Evolutionary conservation across 1,284 basidiomycete species (phyloP), one percentile per base, ranked within the genome.

Genomic region (Apiotrichum akiyoshidainum): DNA sequence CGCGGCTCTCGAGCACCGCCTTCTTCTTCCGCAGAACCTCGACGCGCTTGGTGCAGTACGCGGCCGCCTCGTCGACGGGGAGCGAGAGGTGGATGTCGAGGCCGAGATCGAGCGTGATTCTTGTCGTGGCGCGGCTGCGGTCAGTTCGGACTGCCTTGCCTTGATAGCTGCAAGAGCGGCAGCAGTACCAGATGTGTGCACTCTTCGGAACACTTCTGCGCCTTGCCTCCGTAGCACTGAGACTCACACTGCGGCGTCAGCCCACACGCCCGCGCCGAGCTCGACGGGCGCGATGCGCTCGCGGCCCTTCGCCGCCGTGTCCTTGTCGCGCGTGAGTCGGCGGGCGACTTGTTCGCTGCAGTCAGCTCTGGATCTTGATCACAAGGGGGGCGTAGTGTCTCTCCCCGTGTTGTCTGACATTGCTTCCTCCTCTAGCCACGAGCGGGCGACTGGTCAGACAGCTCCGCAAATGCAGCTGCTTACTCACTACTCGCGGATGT

Each of bases 71-170:
- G 2, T 35, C 2, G 2, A 58, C 31, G 0, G 64, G 57, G 22
- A 74, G 57, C 21, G 67, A 51, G n/a, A 72, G 22, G 57, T 74
- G 72, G n/a, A 72, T 41, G 57, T 70, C 67, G 9, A 71, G 60
- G 1, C 72, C 72, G 17, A 74, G 56, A 55, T 72, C 70, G n/a
- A 74, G 61, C 1, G 68, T 69, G 8, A 74, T 55, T 0, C 21
- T 55, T 0, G 51, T 26, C 3, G 69, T 68, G 40, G 66, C 63
- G 5, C 54, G 61, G 42, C 69, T 73, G 48, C 5, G 1, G 33
- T 35, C 5, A 21, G 40, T 26, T 41, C n/a, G n/a, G n/a, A n/a
- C n/a, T n/a, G n/a, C n/a, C n/a, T n/a, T n/a, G n/a, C n/a, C n/a
- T n/a, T n/a, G n/a, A n/a, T n/a, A n/a, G n/a, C n/a, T n/a, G n/a